Percentiles rank a stretch among this genome's conserved stretches.
phyloP scores from a whole-genome alignment of 345 rosid species.

The Boechera retrofracta region DNA sequence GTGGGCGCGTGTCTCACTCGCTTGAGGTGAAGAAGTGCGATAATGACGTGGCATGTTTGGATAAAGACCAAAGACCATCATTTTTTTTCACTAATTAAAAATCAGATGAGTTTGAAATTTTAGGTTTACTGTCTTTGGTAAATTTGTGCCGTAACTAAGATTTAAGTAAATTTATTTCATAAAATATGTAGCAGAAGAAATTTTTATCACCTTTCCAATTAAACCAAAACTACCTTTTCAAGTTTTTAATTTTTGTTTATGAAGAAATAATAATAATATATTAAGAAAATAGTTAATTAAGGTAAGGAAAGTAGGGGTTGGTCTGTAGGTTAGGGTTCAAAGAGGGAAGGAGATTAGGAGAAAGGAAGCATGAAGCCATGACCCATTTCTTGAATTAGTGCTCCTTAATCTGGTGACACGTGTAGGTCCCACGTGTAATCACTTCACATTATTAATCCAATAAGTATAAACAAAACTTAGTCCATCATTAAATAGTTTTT shows the following conservation, averaged over 20 bases:
- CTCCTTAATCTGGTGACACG: constrained; percentile 46
- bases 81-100: neutral
- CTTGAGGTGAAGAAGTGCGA: neutral
- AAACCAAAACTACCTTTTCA: neutral
- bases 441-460: constrained; percentile 9
- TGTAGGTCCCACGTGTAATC: constrained; percentile 46
- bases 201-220: neutral
- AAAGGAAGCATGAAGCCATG: constrained; percentile 43
- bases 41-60: constrained; percentile 34
- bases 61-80: constrained; percentile 17
- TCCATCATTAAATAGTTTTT: neutral
- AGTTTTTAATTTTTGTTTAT: neutral
- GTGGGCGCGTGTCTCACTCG: constrained; percentile 18
- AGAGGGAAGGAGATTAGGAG: constrained; percentile 47
- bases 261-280: neutral
- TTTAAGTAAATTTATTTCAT: neutral
- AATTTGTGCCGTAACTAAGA: neutral
- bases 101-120: neutral
- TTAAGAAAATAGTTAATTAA: neutral
- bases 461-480: neutral
- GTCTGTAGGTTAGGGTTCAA: constrained; percentile 54
- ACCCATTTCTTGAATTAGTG: constrained; percentile 47
- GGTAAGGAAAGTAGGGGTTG: constrained; percentile 34
- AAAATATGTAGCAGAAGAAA: neutral
- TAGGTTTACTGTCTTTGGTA: neutral